Evolutionary conservation across 768 basidiomycete species (phyloP).

Genomic region (Trametopsis cervina): DNA sequence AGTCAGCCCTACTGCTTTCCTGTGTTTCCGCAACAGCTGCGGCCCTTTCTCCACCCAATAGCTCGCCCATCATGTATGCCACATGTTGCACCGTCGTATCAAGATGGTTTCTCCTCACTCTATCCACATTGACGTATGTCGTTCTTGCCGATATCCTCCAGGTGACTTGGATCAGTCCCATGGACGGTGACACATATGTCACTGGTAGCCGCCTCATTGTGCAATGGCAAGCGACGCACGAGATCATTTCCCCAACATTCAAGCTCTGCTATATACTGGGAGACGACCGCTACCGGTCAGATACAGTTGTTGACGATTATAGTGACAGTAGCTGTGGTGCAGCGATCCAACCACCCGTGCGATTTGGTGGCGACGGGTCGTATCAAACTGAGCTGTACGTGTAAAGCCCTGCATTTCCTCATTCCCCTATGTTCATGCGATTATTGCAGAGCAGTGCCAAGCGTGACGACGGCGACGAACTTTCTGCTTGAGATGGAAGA

Average conservation of each 20-base stretch:
- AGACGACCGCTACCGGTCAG: background rate
- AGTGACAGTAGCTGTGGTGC: constrained; percentile 1
- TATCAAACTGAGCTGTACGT: constrained; percentile 22
- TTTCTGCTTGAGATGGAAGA: constrained; percentile 27
- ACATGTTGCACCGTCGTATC: too few species aligned
- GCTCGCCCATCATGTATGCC: too few species aligned
- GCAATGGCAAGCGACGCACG: constrained; percentile 3
- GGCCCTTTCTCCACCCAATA: too few species aligned
- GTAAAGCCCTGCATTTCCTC: background rate
- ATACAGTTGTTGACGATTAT: background rate
- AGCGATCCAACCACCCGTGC: constrained; percentile 23
- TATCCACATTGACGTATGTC: too few species aligned
- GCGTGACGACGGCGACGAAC: constrained; percentile 15
- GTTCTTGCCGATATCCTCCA: background rate
- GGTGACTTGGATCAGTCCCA: constrained; percentile 4
- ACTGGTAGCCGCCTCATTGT: constrained; percentile 4
- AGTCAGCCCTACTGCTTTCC: too few species aligned
- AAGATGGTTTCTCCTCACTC: too few species aligned
- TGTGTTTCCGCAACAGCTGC: too few species aligned
- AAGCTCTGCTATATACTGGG: constrained; percentile 1
- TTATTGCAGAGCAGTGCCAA: constrained; percentile 17
- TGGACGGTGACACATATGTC: constrained; percentile 6
- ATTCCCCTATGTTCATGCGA: background rate
- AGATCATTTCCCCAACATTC: constrained; percentile 1
- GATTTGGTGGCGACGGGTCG: constrained; percentile 16